These are phyloP conservation scores for Aureobasidium uvarum DNA, from an alignment of 2,329 filamentous ascomycete genomes.

Conservation along the genomic window DNA sequence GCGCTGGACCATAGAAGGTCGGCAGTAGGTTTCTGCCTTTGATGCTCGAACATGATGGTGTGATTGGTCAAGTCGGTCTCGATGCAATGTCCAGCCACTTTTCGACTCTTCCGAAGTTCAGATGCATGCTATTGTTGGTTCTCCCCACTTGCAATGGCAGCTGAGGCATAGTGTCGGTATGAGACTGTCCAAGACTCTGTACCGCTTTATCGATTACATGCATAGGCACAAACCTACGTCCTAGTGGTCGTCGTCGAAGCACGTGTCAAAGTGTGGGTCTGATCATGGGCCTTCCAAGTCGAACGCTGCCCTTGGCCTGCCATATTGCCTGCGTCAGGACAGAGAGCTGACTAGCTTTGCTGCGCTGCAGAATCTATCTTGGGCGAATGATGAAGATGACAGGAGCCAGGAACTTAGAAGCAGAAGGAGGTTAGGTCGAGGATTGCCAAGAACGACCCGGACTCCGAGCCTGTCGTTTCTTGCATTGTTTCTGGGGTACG, in stretches of 20 bases:
- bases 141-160: not conserved
- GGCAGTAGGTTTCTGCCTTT: not conserved
- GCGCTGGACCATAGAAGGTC: not conserved
- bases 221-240: slow-evolving; percentile 6
- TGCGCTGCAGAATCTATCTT: no score
- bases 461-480: not conserved
- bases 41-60: not conserved
- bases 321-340: not conserved
- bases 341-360: no score
- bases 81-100: not conserved
- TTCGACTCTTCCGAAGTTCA: not conserved
- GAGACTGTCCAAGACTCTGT: no score
- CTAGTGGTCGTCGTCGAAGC: not conserved
- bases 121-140: not conserved
- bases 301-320: not conserved
- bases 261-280: not conserved
- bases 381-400: not conserved
- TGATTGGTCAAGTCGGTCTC: not conserved
- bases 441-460: not conserved
- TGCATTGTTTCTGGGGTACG: not conserved
- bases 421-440: not conserved
- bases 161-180: not conserved
- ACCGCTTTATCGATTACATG: slow-evolving; percentile 13
- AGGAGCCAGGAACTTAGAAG: not conserved
- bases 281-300: not conserved